These are phyloP conservation scores for Colletotrichum chrysophilum DNA, from an alignment of 2,329 filamentous ascomycete species.

Conservation along the genomic window DNA sequence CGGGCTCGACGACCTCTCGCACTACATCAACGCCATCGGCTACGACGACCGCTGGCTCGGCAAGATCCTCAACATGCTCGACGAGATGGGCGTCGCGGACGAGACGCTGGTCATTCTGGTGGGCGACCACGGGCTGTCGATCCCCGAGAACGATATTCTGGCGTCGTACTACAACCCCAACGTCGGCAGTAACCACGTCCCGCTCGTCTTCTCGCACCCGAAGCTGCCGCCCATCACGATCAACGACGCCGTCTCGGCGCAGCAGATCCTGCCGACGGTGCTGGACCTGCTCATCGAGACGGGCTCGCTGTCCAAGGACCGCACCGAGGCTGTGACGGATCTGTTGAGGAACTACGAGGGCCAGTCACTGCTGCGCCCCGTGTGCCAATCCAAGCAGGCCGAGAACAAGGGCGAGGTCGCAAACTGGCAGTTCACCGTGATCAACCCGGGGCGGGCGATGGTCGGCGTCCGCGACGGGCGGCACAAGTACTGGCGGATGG, in stretches of 20 bases:
- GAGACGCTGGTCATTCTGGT: conserved; percentile 51
- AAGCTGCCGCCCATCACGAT: conserved; percentile 44
- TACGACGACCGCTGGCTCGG: conserved; percentile 44
- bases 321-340: conserved; percentile 37
- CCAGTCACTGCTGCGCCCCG: conserved; percentile 49
- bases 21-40: conserved; percentile 45
- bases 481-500: conserved; percentile 20
- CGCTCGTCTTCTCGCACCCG: conserved; percentile 48
- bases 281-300: conserved; percentile 47
- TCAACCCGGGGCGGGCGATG: conserved; percentile 37
- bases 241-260: conserved; percentile 41
- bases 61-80: conserved; percentile 42
- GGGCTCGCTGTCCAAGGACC: conserved; percentile 37
- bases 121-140: conserved; percentile 48
- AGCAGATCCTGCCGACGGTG: conserved; percentile 49
- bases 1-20: conserved; percentile 33
- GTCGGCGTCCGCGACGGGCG: conserved; percentile 23
- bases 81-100: conserved; percentile 46
- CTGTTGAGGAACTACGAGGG: conserved; percentile 50
- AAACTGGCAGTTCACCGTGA: conserved; percentile 59
- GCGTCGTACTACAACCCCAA: conserved; percentile 48
- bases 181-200: conserved; percentile 47
- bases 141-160: conserved; percentile 42
- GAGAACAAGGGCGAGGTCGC: conserved; percentile 32
- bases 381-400: conserved; percentile 22